Percentiles rank a stretch among this genome's conserved stretches.
Conservation (phyloP, 306 rosid species). For the Datisca glomerata region DNA sequence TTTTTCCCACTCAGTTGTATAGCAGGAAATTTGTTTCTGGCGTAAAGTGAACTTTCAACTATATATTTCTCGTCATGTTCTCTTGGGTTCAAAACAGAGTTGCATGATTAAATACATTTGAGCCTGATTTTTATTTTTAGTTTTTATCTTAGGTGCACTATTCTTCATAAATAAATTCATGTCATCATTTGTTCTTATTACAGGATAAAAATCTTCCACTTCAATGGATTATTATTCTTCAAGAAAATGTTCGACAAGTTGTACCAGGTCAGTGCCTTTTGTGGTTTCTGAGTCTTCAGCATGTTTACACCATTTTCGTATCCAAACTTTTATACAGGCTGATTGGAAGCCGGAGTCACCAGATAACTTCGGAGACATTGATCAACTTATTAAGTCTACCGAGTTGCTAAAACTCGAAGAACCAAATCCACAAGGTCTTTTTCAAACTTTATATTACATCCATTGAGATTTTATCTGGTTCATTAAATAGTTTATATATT, state of each 20-base stretch:
- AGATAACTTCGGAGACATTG: conserved; percentile 49
- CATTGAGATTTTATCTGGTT: conserved; percentile 5
- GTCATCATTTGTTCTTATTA: conserved; percentile 7
- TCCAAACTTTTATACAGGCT: conserved; percentile 35
- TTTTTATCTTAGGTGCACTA: not conserved
- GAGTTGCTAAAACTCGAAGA: conserved; percentile 46
- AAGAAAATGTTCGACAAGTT: conserved; percentile 89
- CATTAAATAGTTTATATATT: conserved; percentile 14
- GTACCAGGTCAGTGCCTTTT: conserved; percentile 56
- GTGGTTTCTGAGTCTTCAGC: conserved; percentile 11
- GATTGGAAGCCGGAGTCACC: conserved; percentile 93
- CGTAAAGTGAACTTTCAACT: not conserved
- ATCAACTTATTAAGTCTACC: conserved; percentile 48
- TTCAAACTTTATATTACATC: conserved; percentile 6
- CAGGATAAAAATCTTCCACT: conserved; percentile 81
- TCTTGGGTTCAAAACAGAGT: too few species aligned
- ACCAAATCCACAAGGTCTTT: conserved; percentile 55
- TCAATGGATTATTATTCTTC: conserved; percentile 68
- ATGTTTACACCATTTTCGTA: not conserved
- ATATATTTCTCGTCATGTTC: too few species aligned
- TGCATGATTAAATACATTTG: not conserved
- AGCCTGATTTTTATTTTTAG: not conserved
- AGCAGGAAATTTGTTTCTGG: not conserved
- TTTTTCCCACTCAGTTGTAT: too few species aligned
- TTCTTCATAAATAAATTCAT: not conserved